A percentile compares a stretch with the other conserved stretches of the same genome.
phyloP scores from a whole-genome alignment of 2,329 filamentous ascomycete species.

The Chaetomium globosum region DNA sequence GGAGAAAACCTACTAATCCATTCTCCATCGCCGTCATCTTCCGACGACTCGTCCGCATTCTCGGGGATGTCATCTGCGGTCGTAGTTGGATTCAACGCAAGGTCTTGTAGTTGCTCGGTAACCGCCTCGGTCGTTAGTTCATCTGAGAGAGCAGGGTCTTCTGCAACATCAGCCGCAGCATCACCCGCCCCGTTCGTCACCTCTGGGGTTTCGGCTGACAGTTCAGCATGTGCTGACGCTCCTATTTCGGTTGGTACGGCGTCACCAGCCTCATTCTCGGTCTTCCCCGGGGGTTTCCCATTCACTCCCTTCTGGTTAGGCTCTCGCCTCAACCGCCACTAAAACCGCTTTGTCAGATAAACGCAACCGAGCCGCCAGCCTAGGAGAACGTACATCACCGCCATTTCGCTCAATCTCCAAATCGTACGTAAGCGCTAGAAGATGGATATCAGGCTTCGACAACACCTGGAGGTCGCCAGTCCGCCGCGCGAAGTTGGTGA shows the following conservation, averaged over 20 bases:
- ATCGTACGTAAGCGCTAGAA: constrained; percentile 90
- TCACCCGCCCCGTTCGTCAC: constrained; percentile 37
- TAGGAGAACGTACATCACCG: constrained; percentile 57
- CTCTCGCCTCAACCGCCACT: constrained; percentile 74
- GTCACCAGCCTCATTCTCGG: constrained; percentile 38
- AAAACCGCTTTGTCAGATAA: constrained; percentile 8
- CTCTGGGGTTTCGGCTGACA: constrained; percentile 44
- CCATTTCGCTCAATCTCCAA: constrained; percentile 88
- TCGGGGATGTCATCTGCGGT: constrained; percentile 32
- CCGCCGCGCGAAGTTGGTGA: constrained; percentile 81
- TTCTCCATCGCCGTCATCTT: constrained; percentile 34
- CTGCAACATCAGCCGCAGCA: constrained; percentile 11
- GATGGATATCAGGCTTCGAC: constrained; percentile 84
- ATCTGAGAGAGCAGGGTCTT: constrained; percentile 17
- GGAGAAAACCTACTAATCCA: constrained; percentile 35
- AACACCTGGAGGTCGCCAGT: constrained; percentile 89
- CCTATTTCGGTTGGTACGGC: background rate
- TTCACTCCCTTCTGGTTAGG: constrained; percentile 81
- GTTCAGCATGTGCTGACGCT: background rate
- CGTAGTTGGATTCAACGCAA: constrained; percentile 34
- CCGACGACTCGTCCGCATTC: constrained; percentile 35
- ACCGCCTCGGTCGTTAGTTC: constrained; percentile 23
- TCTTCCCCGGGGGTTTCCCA: constrained; percentile 61
- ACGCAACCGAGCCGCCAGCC: no score
- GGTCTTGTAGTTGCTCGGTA: constrained; percentile 34